Base-by-base conservation (phyloP, 192 early-diverging fungal genomes). In the Mortierella alpina region DNA sequence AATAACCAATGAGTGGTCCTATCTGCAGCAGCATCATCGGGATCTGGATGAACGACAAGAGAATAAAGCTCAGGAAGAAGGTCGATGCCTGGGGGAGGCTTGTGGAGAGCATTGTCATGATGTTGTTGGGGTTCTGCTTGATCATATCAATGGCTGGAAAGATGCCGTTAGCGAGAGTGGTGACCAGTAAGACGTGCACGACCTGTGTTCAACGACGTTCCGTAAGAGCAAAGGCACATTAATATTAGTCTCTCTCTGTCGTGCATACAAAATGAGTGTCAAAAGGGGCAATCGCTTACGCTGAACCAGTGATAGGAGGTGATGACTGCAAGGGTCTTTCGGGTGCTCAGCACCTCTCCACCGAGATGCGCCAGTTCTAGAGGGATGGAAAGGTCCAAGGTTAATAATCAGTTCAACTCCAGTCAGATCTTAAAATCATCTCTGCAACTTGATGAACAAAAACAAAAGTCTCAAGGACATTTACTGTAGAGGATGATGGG, bases 61-160 rank as follows among this genome's bases (percentile, higher is more conserved):
- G 85, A 78, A 95, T 82, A 44, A 95, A 96, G n/a, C 91, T 93
- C 47, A 95, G 86, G 68, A 94, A 95, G 84, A 92, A 94, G 48
- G 88, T 92, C 7, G 93, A 90, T 2, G 91, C 90, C 59, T 89
- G 85, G 12, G 95, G 95, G 0, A 96, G 85, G 7, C 83, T 77
- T 20, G 80, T 69, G n/a, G 91, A 84, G 7, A 94, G 78, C 46
- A 85, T 88, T 2, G 63, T 48, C 73, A 92, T 77, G 46, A 91
- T 73, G 14, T 51, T 64, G 17, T 54, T 54, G 10, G 93, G 93
- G 11, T 86, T 78, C 13, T 90, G 83, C 55, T 87, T 75, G 62
- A 95, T 85, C n/a, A 71, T 48, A 14, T 84, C 46, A 31, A 94
- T 65, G n/a, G 50, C 75, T 61, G 76, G 84, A 40, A 93, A 72